Base-by-base conservation (phyloP, 768 basidiomycete species). In the Mycena metata region DNA sequence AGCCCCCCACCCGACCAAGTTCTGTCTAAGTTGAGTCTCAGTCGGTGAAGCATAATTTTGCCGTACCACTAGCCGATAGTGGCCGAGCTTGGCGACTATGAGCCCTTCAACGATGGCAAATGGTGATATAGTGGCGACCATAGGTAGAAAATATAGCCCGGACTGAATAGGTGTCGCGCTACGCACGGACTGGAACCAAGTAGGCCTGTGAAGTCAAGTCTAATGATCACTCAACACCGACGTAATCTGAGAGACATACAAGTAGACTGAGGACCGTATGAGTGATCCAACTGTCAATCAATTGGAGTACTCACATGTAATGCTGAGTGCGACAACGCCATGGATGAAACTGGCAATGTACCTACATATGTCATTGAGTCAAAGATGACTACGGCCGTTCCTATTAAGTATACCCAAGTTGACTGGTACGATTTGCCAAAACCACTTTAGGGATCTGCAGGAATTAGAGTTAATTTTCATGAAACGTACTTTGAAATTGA, bases 111-210 rank as follows among this genome's bases (percentile, higher is more conserved):
- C 24, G 42, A 84, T 81, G 2, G 81, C 81, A 30, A 77, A 67
- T 1, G 80, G 79, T 0, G 82, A 80, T 36, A 84, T 76, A 3
- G 76, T 73, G 26, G 80, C 72, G 3, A 77, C 75, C 35, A 76
- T 61, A 2, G 78, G 76, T 51, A 85, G 77, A 23, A 82, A 58
- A 36, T 79, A 75, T 1, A 83, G 61, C 1, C 83, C 82, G 5
- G 80, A 79, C 0, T 70, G 56, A 23, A 83, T 68, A 0, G 85
- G 81, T 2, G 73, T 72, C 0, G 77, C 80, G 13, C 60, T 75
- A 60, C 78, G 79, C 17, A 77, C 77, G 1, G 83, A 78, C 65
- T 85, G 84, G 70, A 84, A 84, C 73, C 75, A 67, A 12, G 66
- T 67, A 8, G 66, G 66, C 30, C 65, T 65, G 39, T n/a, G 21